These are phyloP conservation scores for Picochlorum sp. DNA, from an alignment of 139 green algal species.

Conservation along the genomic window DNA sequence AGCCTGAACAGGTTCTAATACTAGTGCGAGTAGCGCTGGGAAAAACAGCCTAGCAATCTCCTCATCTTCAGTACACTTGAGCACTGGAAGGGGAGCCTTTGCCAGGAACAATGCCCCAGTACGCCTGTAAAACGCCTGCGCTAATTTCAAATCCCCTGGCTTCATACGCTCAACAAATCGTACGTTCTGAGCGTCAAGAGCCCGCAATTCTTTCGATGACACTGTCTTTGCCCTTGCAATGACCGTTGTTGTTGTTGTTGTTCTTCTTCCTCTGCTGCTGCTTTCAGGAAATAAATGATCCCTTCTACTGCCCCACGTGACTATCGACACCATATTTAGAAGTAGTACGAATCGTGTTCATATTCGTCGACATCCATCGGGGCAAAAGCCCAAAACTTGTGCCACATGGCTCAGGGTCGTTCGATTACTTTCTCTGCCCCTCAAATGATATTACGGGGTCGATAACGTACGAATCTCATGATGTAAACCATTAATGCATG, in stretches of 20 bases:
- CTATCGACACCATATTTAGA: no score
- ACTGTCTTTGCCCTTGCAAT: not conserved
- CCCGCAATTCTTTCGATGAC: not conserved
- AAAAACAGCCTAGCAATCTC: conserved; percentile 21
- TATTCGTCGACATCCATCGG: no score
- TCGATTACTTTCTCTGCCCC: no score
- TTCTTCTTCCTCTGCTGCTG: no score
- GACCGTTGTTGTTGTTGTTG: not conserved
- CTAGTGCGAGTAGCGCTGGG: conserved; percentile 15
- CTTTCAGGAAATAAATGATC: no score
- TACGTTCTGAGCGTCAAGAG: not conserved
- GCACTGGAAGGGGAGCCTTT: not conserved
- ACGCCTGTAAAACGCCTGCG: conserved; percentile 5
- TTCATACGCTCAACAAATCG: not conserved
- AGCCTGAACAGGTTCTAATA: conserved; percentile 27
- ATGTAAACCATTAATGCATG: no score
- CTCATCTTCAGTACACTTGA: not conserved
- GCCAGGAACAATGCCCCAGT: conserved; percentile 9
- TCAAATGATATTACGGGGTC: no score
- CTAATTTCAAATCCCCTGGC: not conserved
- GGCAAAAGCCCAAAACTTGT: no score
- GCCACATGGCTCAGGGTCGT: no score
- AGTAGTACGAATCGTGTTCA: no score
- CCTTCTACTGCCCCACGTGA: no score
- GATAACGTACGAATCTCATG: no score